Evolutionary conservation across 1,284 basidiomycete species (phyloP), one percentile per base, ranked within the genome.

Genomic region (Melampsora larici-populina): DNA sequence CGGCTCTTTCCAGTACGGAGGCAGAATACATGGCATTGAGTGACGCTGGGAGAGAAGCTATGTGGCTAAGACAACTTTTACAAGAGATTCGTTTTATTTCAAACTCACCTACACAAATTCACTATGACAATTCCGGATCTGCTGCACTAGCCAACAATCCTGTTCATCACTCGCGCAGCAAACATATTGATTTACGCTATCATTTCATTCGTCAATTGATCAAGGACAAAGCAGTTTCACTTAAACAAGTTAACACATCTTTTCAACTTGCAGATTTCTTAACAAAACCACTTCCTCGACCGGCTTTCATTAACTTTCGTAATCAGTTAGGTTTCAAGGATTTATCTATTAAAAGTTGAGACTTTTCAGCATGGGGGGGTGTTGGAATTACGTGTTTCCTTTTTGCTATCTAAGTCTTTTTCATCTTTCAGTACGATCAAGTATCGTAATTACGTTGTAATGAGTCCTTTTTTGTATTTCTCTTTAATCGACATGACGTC

Each of bases 311-410:
- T 4, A 24, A 18, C 51, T 15, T 55, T 7, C 9, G 24, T 15
- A 17, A 21, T 55, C 51, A 55, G 18, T 55, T 55, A 26, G 51
- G 24, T 36, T 36, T 36, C 9, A 36, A 36, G 36, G 3, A 36
- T 36, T 36, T 36, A 3, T 36, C 9, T n/a, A n/a, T n/a, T n/a
- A n/a, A n/a, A n/a, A n/a, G 9, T 9, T 36, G 9, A 3, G 24
- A 55, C 18, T 55, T 55, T 55, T 21, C 3, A 2, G 51, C 51
- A 55, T 5, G 51, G 51, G 51, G 24, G 51, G 51, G 51, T 55
- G 51, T 55, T 55, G 51, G 51, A 55, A 55, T 55, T 18, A 55
- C n/a, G n/a, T n/a, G n/a, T n/a, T n/a, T n/a, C n/a, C n/a, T n/a
- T n/a, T n/a, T 55, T 55, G 13, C 18, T 5, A 55, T 55, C 3